phyloP scores from a whole-genome alignment of 176 grass and related monocot genomes.

The Sorghum bicolor region DNA sequence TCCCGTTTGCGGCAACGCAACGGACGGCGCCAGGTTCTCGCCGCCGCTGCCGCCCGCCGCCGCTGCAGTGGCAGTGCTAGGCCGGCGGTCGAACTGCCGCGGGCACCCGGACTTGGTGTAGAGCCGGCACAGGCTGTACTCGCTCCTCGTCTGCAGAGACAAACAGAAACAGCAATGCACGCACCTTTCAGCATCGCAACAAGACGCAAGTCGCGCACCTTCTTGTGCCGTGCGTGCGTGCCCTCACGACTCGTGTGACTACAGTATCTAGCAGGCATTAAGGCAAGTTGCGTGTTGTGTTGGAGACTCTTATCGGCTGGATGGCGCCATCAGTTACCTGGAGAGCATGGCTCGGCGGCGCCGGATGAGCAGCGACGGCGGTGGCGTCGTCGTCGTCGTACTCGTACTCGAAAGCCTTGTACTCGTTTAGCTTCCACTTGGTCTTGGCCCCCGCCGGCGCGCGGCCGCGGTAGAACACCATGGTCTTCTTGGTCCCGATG shows the following conservation, averaged over 20 bases:
- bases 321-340: constrained; percentile 19
- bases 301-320: not conserved
- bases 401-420: constrained; percentile 51
- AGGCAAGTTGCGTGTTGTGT: not conserved
- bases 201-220: not conserved
- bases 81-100: constrained; percentile 72
- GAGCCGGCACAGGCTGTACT: constrained; percentile 82
- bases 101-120: constrained; percentile 63
- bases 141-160: constrained; percentile 51
- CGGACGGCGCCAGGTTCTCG: not conserved
- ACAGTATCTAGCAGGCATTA: not conserved
- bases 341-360: not conserved
- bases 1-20: not conserved
- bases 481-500: constrained; percentile 77
- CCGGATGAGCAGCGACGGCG: not conserved
- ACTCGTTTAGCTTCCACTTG: constrained; percentile 96
- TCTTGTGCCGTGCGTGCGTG: too few relatives aligned
- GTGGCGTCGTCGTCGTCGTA: not conserved
- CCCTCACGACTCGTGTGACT: not conserved
- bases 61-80: not conserved
- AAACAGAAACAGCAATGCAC: constrained; percentile 15
- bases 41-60: not conserved
- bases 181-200: not conserved
- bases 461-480: constrained; percentile 92
- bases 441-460: constrained; percentile 66